Evolutionary conservation across 257 asterid genomes (phyloP), one percentile per base, ranked within the genome.

Genomic region (Jaltomata sinuosa): DNA sequence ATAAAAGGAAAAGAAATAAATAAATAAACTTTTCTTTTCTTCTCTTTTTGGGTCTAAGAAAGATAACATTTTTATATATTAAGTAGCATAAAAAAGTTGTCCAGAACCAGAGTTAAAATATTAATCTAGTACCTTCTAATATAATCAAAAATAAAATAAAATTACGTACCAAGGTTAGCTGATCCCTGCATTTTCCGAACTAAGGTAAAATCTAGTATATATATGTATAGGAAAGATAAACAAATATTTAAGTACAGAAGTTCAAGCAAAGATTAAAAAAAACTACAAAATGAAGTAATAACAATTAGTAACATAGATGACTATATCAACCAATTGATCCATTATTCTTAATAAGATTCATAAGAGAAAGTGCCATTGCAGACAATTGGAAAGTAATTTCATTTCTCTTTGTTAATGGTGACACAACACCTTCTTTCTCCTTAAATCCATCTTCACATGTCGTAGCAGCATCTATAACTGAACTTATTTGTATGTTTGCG

Each of bases 391-490:
- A 91, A 9, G 89, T 67, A 79, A 88, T 74, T 7, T 74, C 65
- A 52, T 93, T 94, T 69, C 93, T 85, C 87, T 88, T 91, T 0
- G 88, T 91, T 40, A 94, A 65, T 1, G 96, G 96, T 22, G 97
- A 94, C 42, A 84, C 92, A 9, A 68, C 89, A 6, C 93, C 93
- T 2, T 8, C 21, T 71, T 85, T 83, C 80, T 93, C 98, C n/a
- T 38, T 71, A 69, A 95, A 95, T 0, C 93, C 96, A 9, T 92
- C 93, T 80, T 95, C 96, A 40, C 98, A 95, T 0, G 95, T 92
- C 0, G 92, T 88, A 0, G 95, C 79, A 16, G 93, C 96, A 38
- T 89, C 94, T 92, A 90, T 83, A 15, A 94, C 31, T 31, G 97
- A 69, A 21, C 91, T 89, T 21, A 95, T 83, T 84, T 87, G 85